Percentiles rank a stretch among this genome's conserved stretches.
Conservation (phyloP, 192 early-diverging fungal genomes). For the Dissophora globulifera region DNA sequence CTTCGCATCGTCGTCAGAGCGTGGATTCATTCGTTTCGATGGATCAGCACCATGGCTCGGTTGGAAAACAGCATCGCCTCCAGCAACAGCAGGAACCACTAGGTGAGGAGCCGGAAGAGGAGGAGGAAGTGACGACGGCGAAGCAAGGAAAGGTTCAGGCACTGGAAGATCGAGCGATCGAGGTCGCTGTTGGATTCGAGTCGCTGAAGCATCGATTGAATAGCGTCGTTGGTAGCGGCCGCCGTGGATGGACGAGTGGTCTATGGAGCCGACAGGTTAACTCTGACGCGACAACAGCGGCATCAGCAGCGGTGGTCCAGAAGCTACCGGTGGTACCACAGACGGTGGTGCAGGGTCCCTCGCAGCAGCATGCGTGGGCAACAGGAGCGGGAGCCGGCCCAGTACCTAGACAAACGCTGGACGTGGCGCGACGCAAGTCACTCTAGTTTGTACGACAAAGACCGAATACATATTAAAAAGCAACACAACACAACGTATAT, state of each 20-base stretch:
- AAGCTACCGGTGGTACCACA: too few species aligned
- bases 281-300: too few species aligned
- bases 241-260: not conserved
- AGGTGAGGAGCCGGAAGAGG: not conserved
- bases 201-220: slow-evolving; percentile 22
- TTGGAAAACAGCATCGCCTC: too few species aligned
- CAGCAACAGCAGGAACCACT: not conserved
- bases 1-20: too few species aligned
- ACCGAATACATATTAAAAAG: too few species aligned
- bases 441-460: too few species aligned
- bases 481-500: too few species aligned
- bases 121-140: not conserved
- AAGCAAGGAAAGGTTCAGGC: slow-evolving; percentile 5
- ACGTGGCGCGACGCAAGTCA: too few species aligned
- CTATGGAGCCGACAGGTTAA: slow-evolving; percentile 8
- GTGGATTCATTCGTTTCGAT: too few species aligned
- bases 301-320: too few species aligned
- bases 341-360: not conserved
- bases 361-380: not conserved
- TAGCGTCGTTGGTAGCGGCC: not conserved
- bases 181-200: slow-evolving; percentile 40
- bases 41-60: too few species aligned
- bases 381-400: not conserved
- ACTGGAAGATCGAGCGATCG: slow-evolving; percentile 35
- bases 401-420: too few species aligned